Conservation (phyloP, 345 rosid genomes). For the Citrus sp. region DNA sequence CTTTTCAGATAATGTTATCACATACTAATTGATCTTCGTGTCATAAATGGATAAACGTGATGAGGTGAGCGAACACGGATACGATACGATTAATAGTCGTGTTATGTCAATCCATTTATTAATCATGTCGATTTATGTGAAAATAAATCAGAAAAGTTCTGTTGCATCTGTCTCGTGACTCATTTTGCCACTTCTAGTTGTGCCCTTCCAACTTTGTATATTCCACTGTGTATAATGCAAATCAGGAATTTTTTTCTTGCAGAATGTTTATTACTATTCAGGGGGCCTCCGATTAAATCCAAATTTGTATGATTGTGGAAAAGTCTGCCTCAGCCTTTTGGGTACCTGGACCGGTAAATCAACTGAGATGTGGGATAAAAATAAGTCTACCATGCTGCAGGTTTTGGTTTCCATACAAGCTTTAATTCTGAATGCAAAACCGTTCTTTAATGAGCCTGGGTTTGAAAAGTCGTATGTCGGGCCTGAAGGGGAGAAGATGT, state of each 20-base stretch:
- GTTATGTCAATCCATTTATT: no score
- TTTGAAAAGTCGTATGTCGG: constrained; percentile 33
- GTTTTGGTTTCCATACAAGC: constrained; percentile 63
- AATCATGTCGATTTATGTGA: no score
- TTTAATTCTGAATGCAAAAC: constrained; percentile 46
- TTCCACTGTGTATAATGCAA: neutral
- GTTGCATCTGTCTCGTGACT: no score
- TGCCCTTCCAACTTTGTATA: neutral
- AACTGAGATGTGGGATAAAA: constrained; percentile 54
- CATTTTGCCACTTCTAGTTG: neutral
- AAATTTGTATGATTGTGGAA: constrained; percentile 55
- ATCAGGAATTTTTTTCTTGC: constrained; percentile 11
- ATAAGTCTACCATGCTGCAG: constrained; percentile 57
- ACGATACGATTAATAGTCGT: no score
- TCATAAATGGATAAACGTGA: no score
- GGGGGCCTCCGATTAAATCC: constrained; percentile 64
- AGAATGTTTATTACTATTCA: constrained; percentile 60
- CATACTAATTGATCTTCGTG: no score
- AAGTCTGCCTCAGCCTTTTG: constrained; percentile 65
- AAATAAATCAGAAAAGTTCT: no score
- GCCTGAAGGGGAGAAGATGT: constrained; percentile 27
- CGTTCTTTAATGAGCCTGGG: constrained; percentile 66
- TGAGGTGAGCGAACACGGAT: no score
- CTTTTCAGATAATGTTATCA: no score
- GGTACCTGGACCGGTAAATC: constrained; percentile 55